Conservation (phyloP, 108 stramenopile genomes). For the Fragilariopsis cylindrus region DNA sequence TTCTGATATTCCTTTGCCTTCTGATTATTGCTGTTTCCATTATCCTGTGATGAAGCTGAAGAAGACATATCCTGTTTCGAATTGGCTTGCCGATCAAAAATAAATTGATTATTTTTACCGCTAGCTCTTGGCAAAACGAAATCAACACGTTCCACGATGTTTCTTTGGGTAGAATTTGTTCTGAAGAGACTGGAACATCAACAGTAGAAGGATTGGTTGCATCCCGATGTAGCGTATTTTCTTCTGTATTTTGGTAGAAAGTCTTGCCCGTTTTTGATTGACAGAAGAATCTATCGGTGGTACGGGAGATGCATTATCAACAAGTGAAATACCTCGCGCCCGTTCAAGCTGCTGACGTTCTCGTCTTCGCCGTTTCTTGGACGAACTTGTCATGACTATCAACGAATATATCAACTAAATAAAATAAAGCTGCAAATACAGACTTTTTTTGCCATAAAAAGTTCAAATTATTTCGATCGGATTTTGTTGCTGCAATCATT, state of each 20-base stretch:
- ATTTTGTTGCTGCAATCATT: too few relatives aligned
- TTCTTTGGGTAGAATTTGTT: neutral
- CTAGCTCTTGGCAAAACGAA: conserved; percentile 35
- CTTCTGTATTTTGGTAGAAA: neutral
- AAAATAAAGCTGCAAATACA: too few relatives aligned
- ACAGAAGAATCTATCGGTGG: neutral
- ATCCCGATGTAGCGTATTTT: neutral
- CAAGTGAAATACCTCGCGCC: conserved; percentile 8
- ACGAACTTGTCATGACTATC: neutral
- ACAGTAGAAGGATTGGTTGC: neutral
- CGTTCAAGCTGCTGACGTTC: conserved; percentile 11
- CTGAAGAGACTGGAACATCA: conserved; percentile 8
- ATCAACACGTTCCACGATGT: conserved; percentile 26
- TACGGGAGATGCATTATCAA: conserved; percentile 5
- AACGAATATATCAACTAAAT: neutral
- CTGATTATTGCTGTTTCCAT: neutral
- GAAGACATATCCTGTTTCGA: conserved; percentile 3
- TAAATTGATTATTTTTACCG: conserved; percentile 16
- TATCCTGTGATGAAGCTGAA: neutral
- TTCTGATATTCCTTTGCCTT: neutral
- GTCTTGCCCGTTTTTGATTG: neutral
- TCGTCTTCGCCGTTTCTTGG: conserved; percentile 5
- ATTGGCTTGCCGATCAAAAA: conserved; percentile 13
- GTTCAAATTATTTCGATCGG: too few relatives aligned
- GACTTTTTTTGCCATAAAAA: too few relatives aligned